Evolutionary conservation across 2,329 filamentous ascomycete genomes (phyloP).

Genomic region (Cryphonectria parasitica): DNA sequence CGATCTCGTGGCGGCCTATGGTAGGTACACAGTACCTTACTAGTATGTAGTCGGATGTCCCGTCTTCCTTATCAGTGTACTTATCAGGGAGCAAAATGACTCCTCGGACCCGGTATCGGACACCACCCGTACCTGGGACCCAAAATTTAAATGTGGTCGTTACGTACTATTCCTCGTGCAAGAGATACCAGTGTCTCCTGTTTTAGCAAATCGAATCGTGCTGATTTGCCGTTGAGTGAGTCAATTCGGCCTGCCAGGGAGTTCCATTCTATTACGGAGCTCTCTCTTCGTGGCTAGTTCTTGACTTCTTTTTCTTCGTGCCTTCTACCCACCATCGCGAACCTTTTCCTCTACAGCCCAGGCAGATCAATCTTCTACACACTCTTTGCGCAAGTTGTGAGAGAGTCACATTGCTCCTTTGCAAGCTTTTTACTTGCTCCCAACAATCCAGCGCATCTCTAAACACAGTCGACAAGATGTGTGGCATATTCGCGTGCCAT

Average conservation of each 20-base stretch:
- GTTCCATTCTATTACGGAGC: not conserved
- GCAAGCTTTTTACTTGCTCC: not conserved
- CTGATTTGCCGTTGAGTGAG: conserved; percentile 15
- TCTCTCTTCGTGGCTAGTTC: conserved; percentile 5
- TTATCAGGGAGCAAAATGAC: conserved; percentile 17
- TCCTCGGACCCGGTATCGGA: conserved; percentile 27
- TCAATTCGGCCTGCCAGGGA: not conserved
- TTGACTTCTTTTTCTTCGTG: conserved; percentile 15
- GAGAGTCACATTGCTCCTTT: not conserved
- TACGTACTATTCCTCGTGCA: conserved; percentile 22
- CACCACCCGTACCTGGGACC: conserved; percentile 15
- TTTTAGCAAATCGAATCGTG: conserved; percentile 27
- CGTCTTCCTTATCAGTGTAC: conserved; percentile 9
- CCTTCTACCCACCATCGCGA: conserved; percentile 7
- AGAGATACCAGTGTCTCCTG: conserved; percentile 7
- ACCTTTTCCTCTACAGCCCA: conserved; percentile 3
- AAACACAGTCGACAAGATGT: conserved; percentile 62
- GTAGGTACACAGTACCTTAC: not conserved
- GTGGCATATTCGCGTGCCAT: conserved; percentile 96
- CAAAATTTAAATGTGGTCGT: conserved; percentile 26
- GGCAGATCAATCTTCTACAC: not conserved
- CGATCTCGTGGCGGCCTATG: conserved; percentile 13
- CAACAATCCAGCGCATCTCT: not conserved
- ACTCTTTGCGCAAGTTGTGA: not conserved
- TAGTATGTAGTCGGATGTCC: not conserved